Evolutionary conservation across 306 rosid species (phyloP).

Genomic region (Vigna hirtella): DNA sequence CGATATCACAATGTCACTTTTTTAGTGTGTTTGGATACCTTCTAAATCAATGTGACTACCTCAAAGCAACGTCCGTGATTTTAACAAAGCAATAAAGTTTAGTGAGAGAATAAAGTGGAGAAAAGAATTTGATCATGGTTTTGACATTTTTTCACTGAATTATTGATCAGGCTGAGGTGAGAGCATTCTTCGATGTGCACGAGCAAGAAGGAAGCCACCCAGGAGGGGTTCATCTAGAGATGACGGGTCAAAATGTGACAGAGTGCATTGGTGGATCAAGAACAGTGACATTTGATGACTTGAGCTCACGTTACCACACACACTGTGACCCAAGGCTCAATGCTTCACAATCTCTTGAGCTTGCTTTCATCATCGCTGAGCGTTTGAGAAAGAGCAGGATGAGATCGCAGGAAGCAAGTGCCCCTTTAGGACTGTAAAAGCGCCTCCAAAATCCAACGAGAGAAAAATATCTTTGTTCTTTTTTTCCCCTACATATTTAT

Average conservation of each 20-base stretch:
- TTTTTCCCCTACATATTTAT: slow-evolving; percentile 13
- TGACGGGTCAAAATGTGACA: slow-evolving; percentile 98
- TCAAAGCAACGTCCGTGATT: too few species aligned
- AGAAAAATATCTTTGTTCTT: slow-evolving; percentile 40
- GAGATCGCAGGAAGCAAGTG: slow-evolving; percentile 61
- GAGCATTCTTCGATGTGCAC: slow-evolving; percentile 97
- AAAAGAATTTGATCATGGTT: slow-evolving; percentile 22
- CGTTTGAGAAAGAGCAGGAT: slow-evolving; percentile 90
- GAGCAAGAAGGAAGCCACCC: slow-evolving; percentile 99
- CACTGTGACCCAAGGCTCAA: slow-evolving; percentile 98
- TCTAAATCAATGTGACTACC: too few species aligned
- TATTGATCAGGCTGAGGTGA: slow-evolving; percentile 84
- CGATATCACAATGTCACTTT: neutral
- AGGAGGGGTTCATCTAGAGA: slow-evolving; percentile 96
- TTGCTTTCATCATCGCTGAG: slow-evolving; percentile 94
- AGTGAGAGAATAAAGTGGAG: neutral
- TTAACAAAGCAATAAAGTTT: neutral
- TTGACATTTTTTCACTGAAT: slow-evolving; percentile 21
- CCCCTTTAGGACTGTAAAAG: slow-evolving; percentile 52
- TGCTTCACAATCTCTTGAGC: slow-evolving; percentile 98
- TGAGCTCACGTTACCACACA: slow-evolving; percentile 97
- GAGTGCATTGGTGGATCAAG: slow-evolving; percentile 99
- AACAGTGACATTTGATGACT: slow-evolving; percentile 90
- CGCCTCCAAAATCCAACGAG: slow-evolving; percentile 11
- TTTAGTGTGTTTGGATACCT: neutral